Evolutionary conservation across 257 asterid genomes (phyloP).

Genomic region (Nicotiana attenuata): DNA sequence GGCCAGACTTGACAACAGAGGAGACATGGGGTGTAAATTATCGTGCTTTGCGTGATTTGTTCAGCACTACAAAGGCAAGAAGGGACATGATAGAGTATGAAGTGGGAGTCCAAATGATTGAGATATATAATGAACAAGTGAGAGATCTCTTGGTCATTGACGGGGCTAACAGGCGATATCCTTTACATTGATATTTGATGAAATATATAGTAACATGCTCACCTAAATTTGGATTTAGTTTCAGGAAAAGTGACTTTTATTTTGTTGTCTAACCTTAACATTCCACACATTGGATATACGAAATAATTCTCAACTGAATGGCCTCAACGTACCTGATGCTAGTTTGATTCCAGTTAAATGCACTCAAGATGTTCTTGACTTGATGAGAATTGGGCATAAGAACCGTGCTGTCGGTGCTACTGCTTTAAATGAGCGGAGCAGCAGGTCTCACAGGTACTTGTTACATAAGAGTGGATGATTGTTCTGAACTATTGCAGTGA

Average conservation of each 20-base stretch:
- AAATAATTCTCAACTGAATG: slow-evolving; percentile 85
- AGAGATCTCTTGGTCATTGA: slow-evolving; percentile 85
- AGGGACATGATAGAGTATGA: slow-evolving; percentile 59
- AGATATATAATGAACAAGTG: slow-evolving; percentile 92
- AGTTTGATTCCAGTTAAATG: slow-evolving; percentile 63
- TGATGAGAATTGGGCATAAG: slow-evolving; percentile 74
- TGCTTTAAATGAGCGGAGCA: slow-evolving; percentile 80
- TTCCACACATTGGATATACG: slow-evolving; percentile 66
- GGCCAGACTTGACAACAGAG: slow-evolving; percentile 82
- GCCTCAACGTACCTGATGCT: slow-evolving; percentile 94
- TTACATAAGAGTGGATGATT: neutral
- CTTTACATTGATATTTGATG: slow-evolving; percentile 27
- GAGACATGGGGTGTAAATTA: slow-evolving; percentile 92
- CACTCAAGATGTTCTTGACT: slow-evolving; percentile 86
- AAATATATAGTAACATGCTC: neutral
- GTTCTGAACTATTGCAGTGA: neutral
- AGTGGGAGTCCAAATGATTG: slow-evolving; percentile 91
- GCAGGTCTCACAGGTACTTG: slow-evolving; percentile 80
- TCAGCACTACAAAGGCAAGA: slow-evolving; percentile 58
- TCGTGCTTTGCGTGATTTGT: slow-evolving; percentile 80
- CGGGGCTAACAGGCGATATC: slow-evolving; percentile 73
- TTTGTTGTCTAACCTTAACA: slow-evolving; percentile 44
- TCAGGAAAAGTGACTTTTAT: neutral
- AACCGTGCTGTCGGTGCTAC: slow-evolving; percentile 94
- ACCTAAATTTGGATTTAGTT: neutral